A percentile compares a stretch with the other conserved stretches of the same genome.
phyloP scores from a whole-genome alignment of 169 alveolate species.

The Eimeria brunetti region DNA sequence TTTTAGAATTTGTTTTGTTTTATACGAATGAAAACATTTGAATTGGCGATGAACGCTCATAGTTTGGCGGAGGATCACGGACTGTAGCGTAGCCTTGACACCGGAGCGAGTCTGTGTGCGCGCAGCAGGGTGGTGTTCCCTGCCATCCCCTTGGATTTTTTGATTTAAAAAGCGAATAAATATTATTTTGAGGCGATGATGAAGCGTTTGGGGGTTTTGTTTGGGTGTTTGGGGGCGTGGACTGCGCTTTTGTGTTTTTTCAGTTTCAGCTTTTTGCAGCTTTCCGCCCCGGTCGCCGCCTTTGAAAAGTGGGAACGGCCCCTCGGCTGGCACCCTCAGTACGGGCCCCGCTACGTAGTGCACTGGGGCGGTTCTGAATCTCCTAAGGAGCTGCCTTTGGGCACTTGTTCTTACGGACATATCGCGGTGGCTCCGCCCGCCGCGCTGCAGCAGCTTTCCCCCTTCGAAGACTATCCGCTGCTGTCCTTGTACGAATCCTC shows the following conservation, averaged over 20 bases:
- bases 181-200: background rate
- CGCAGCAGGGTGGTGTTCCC: background rate
- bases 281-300: background rate
- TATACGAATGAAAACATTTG: background rate
- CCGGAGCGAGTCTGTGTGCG: background rate
- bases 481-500: background rate
- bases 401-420: slow-evolving; percentile 21
- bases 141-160: background rate
- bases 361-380: background rate
- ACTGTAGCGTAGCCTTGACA: background rate
- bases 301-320: slow-evolving; percentile 63
- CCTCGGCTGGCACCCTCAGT: slow-evolving; percentile 40
- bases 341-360: slow-evolving; percentile 57
- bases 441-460: background rate
- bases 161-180: background rate
- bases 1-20: background rate
- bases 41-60: background rate
- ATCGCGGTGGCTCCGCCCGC: background rate
- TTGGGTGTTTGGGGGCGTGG: background rate
- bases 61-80: background rate
- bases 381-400: background rate
- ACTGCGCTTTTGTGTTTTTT: background rate
- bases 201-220: background rate
- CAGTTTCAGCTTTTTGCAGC: background rate
- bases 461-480: background rate